Evolutionary conservation across 2,329 filamentous ascomycete genomes (phyloP).

Genomic region (Paracorniculantispora psalliotae): DNA sequence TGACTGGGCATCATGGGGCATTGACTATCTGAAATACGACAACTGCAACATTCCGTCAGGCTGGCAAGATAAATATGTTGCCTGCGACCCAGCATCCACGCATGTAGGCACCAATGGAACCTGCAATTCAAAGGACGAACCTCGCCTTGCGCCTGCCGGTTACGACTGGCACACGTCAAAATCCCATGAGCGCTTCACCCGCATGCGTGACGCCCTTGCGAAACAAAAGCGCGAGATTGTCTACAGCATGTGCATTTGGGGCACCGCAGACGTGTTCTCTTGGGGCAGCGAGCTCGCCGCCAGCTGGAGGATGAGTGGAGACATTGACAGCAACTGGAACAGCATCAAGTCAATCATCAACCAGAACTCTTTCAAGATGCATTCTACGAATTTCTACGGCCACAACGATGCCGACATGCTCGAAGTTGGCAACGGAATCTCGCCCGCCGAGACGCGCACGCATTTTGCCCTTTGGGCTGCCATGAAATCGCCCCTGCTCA

Average conservation of each 20-base stretch:
- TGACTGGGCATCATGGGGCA: conserved; percentile 53
- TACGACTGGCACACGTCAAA: conserved; percentile 47
- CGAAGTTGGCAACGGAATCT: conserved; percentile 47
- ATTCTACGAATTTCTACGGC: conserved; percentile 43
- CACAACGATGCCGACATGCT: conserved; percentile 48
- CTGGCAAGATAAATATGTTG: conserved; percentile 7
- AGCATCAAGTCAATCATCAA: conserved; percentile 38
- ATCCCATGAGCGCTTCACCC: conserved; percentile 40
- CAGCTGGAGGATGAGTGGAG: conserved; percentile 41
- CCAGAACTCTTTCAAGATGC: conserved; percentile 41
- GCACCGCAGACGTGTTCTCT: conserved; percentile 41
- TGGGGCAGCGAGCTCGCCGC: conserved; percentile 47
- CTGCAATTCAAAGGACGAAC: conserved; percentile 18
- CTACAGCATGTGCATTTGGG: conserved; percentile 52
- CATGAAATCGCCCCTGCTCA: conserved; percentile 46
- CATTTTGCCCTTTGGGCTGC: conserved; percentile 49
- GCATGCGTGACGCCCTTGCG: conserved; percentile 49
- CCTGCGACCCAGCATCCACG: background rate
- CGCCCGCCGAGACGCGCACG: conserved; percentile 38
- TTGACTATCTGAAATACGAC: conserved; percentile 37
- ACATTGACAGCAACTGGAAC: conserved; percentile 36
- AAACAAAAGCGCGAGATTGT: conserved; percentile 41
- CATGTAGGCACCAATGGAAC: conserved; percentile 2
- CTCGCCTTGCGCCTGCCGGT: conserved; percentile 35
- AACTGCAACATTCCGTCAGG: conserved; percentile 5